These are phyloP conservation scores for Cyberlindnera mycetangii DNA, from an alignment of 805 yeast species.

Conservation along the genomic window DNA sequence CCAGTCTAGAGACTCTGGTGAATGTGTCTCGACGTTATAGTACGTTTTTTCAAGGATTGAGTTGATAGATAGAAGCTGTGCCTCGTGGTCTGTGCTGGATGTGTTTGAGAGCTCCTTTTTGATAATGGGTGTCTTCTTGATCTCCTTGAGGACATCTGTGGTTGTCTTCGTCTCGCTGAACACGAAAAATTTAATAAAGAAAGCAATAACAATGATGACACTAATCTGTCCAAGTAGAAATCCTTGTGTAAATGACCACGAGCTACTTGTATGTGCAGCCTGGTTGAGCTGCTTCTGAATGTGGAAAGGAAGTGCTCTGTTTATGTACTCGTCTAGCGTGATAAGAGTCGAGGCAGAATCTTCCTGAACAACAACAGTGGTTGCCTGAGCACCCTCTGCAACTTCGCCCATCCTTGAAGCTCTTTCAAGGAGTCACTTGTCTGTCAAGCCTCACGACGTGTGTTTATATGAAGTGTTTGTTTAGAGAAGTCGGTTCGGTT, in stretches of 20 bases:
- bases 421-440: background rate
- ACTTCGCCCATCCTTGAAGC: background rate
- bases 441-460: too few relatives aligned
- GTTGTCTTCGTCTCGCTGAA: constrained; percentile 56
- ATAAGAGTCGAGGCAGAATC: constrained; percentile 28
- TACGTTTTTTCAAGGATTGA: constrained; percentile 84
- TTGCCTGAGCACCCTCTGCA: constrained; percentile 9
- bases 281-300: constrained; percentile 32
- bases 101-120: constrained; percentile 19
- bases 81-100: constrained; percentile 19
- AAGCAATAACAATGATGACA: constrained; percentile 57
- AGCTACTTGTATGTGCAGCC: constrained; percentile 19
- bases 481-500: too few relatives aligned
- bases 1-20: constrained; percentile 94
- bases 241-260: constrained; percentile 78
- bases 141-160: constrained; percentile 26
- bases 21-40: constrained; percentile 84
- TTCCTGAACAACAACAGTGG: constrained; percentile 24
- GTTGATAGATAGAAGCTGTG: constrained; percentile 28
- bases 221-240: constrained; percentile 70
- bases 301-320: constrained; percentile 34
- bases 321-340: constrained; percentile 37
- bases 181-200: constrained; percentile 72
- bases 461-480: too few relatives aligned
- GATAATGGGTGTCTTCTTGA: constrained; percentile 26